phyloP scores from a whole-genome alignment of 2,329 filamentous ascomycete genomes.

The Microdochium nivale region DNA sequence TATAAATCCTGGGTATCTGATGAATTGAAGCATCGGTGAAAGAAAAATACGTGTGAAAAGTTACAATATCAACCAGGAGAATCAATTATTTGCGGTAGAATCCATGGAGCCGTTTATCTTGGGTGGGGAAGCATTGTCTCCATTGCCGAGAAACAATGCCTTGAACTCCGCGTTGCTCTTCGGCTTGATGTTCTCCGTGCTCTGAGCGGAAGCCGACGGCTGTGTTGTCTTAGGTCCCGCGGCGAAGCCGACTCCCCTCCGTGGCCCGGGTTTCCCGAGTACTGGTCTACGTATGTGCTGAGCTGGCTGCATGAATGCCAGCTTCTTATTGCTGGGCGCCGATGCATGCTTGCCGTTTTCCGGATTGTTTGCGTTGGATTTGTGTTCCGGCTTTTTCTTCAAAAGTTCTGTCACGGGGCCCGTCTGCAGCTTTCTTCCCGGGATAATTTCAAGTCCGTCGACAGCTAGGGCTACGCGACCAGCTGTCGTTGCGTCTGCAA shows the following conservation, averaged over 20 bases:
- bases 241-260: slow-evolving; percentile 35
- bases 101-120: not conserved
- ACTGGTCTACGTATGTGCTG: slow-evolving; percentile 31
- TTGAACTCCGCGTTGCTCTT: slow-evolving; percentile 53
- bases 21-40: no score
- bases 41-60: no score
- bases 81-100: not conserved
- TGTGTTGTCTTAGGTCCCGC: slow-evolving; percentile 10
- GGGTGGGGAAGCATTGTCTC: not conserved
- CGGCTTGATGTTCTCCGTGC: slow-evolving; percentile 14
- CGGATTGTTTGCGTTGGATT: slow-evolving; percentile 34
- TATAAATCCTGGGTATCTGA: no score
- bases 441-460: slow-evolving; percentile 44
- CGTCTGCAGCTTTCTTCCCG: slow-evolving; percentile 41
- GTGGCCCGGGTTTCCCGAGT: slow-evolving; percentile 28
- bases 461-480: slow-evolving; percentile 61
- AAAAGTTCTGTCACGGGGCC: slow-evolving; percentile 48
- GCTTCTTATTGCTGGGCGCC: slow-evolving; percentile 18
- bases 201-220: slow-evolving; percentile 1
- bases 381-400: slow-evolving; percentile 23
- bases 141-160: slow-evolving; percentile 32
- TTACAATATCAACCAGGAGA: not conserved
- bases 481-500: slow-evolving; percentile 57
- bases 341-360: slow-evolving; percentile 27
- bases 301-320: slow-evolving; percentile 34